Evolutionary conservation across 2,329 filamentous ascomycete genomes (phyloP), one percentile per base, ranked within the genome.

Genomic region (Trichoderma citrinoviride): DNA sequence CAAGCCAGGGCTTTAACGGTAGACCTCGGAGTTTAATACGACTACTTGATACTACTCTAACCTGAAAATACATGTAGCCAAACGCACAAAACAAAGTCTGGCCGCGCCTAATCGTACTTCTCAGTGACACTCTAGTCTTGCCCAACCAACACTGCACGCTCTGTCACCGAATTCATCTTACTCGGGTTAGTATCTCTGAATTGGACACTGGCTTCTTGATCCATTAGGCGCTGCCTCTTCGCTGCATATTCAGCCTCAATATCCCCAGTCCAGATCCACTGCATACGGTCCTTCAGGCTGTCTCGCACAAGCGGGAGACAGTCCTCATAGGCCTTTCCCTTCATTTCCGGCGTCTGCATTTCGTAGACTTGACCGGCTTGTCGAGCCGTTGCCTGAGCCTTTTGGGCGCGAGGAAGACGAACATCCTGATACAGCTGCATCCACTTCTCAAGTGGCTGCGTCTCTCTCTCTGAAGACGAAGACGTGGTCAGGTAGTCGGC

Each of bases 361-460:
- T 61, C 58, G 17, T 61, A 61, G 5, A 61, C 47, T 14, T 61
- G 23, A 2, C 58, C 58, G 23, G 58, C 58, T 44, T 61, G 58
- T 15, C 58, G 58, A 23, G 58, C 58, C 12, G 58, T 61, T 43
- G 47, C 58, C 25, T 61, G 58, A n/a, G 58, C 58, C n/a, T 61
- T 61, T 40, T 61, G 58, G 10, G 58, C 58, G 12, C 58, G 58
- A n/a, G 58, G 58, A 15, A 61, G 47, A 7, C 58, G 58, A 14
- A 61, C 58, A 1, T 61, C 47, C 7, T 61, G 58, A 27, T 61
- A 61, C 21, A 61, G 37, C 0, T 61, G 33, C 58, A 61, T 61
- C 58, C 58, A 61, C 7, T 52, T 23, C 7, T 44, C 23, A 27
- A 61, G 58, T 1, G 12, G 8, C 5, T 44, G 47, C 0, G 7